A percentile compares a stretch with the other conserved stretches of the same genome.
Conservation (phyloP, 441 rosid species). For the Eruca vesicaria region DNA sequence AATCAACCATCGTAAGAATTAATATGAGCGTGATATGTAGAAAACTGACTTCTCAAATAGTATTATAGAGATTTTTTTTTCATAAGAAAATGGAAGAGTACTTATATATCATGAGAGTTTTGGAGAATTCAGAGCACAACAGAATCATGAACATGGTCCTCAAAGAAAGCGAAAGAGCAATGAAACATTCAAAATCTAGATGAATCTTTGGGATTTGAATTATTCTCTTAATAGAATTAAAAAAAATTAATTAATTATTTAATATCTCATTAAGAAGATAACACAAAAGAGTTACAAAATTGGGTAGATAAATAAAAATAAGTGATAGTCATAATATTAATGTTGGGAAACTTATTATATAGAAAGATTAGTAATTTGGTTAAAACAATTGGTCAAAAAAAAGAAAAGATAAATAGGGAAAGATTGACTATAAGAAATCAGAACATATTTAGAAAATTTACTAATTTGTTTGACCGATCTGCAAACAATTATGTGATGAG, state of each 20-base stretch:
- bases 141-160: not conserved
- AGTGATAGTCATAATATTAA: not conserved
- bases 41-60: too few species aligned
- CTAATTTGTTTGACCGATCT: not conserved
- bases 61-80: too few species aligned
- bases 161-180: not conserved
- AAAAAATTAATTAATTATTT: not conserved
- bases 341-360: too few species aligned
- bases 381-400: not conserved
- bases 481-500: not conserved
- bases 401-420: not conserved
- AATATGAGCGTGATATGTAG: too few species aligned
- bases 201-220: not conserved
- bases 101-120: not conserved
- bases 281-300: not conserved
- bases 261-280: not conserved
- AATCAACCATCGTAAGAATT: too few species aligned
- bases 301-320: not conserved
- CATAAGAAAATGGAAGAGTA: not conserved
- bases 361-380: not conserved
- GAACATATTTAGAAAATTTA: not conserved
- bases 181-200: not conserved
- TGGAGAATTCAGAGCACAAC: not conserved
- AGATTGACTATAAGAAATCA: not conserved
- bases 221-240: not conserved